Evolutionary conservation across 2,329 filamentous ascomycete genomes (phyloP).

Genomic region (Capronia epimyces): DNA sequence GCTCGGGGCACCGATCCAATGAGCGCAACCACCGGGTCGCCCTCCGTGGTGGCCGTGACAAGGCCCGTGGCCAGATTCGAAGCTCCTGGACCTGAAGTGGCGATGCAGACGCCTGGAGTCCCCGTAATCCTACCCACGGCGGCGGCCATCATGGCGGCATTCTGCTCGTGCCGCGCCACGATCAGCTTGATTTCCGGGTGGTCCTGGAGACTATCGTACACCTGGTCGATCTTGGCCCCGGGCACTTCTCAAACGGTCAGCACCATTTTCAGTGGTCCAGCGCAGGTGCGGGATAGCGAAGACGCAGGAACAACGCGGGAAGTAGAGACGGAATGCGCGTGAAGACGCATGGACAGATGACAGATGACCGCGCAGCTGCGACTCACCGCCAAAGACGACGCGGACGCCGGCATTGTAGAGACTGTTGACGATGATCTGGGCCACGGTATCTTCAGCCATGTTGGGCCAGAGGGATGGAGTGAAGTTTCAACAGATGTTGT

Average conservation of each 20-base stretch:
- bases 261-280: background rate
- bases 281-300: background rate
- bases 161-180: constrained; percentile 48
- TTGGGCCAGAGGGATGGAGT: background rate
- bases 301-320: background rate
- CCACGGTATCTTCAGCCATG: constrained; percentile 25
- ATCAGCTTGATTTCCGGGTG: constrained; percentile 46
- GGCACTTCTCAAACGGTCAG: constrained; percentile 3
- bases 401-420: constrained; percentile 42
- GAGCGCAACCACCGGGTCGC: constrained; percentile 46
- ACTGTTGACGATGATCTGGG: constrained; percentile 28
- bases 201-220: constrained; percentile 45
- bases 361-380: background rate
- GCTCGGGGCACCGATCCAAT: constrained; percentile 44
- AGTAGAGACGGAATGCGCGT: background rate
- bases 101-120: constrained; percentile 44
- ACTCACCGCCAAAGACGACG: constrained; percentile 42
- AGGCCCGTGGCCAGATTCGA: constrained; percentile 46
- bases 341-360: background rate
- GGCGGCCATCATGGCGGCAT: constrained; percentile 48
- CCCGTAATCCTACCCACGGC: constrained; percentile 45
- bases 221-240: constrained; percentile 38
- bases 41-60: constrained; percentile 46
- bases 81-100: constrained; percentile 46
- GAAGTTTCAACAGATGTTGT: background rate